Evolutionary conservation across 2,329 filamentous ascomycete species (phyloP).

Genomic region (Byssochlamys sp.): DNA sequence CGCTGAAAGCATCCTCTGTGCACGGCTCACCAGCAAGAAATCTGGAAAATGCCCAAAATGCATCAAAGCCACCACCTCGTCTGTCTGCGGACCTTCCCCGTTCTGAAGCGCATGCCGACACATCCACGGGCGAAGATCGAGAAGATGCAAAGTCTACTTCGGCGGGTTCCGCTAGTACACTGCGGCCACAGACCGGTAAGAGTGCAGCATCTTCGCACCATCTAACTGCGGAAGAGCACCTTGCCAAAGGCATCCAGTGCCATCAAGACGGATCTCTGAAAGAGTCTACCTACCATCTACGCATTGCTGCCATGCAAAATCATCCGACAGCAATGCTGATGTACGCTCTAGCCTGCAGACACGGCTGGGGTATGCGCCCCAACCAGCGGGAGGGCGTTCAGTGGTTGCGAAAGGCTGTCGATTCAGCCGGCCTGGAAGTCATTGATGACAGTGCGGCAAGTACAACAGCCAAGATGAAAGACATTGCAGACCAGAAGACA

Average conservation of each 20-base stretch:
- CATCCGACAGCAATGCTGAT: conserved; percentile 90
- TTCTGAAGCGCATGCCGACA: conserved; percentile 8
- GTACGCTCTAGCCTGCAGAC: conserved; percentile 86
- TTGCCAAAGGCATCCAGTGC: conserved; percentile 78
- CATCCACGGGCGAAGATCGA: conserved; percentile 16
- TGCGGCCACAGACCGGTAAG: conserved; percentile 29
- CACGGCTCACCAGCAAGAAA: conserved; percentile 5
- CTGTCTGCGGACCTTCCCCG: neutral
- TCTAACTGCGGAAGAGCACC: conserved; percentile 64
- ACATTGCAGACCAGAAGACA: conserved; percentile 61
- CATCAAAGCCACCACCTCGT: neutral
- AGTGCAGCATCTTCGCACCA: conserved; percentile 18
- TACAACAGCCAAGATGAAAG: conserved; percentile 49
- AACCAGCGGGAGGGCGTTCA: conserved; percentile 82
- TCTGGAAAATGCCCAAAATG: conserved; percentile 2
- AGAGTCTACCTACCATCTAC: conserved; percentile 91
- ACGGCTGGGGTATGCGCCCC: conserved; percentile 94
- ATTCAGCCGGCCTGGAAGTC: conserved; percentile 70
- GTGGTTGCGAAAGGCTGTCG: conserved; percentile 86
- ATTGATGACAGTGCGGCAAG: conserved; percentile 57
- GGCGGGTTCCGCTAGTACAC: conserved; percentile 57
- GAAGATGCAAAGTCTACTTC: conserved; percentile 44
- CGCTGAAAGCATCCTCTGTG: conserved; percentile 17
- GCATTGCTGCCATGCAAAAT: conserved; percentile 74
- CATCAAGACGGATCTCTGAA: conserved; percentile 81